phyloP scores from a whole-genome alignment of 176 grass and related monocot species.

The Paspalum notatum region DNA sequence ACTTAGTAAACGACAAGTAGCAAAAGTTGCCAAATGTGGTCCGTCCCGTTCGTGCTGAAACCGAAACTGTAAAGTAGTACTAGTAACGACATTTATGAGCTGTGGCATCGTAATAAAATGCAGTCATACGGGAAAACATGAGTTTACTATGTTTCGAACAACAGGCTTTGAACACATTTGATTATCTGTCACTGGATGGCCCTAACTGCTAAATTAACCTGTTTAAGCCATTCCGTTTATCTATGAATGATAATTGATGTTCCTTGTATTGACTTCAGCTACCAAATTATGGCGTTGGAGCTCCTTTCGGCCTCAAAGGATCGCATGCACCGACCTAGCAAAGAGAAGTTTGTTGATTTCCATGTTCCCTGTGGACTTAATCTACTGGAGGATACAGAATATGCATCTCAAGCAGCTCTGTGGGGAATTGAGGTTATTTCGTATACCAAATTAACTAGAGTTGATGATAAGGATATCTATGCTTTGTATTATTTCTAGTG shows the following conservation, averaged over 20 bases:
- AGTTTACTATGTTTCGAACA: neutral
- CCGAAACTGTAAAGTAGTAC: slow-evolving; percentile 10
- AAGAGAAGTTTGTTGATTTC: slow-evolving; percentile 66
- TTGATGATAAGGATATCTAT: slow-evolving; percentile 7
- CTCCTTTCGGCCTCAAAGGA: slow-evolving; percentile 64
- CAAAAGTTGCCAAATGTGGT: slow-evolving; percentile 24
- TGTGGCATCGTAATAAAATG: neutral
- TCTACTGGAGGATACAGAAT: slow-evolving; percentile 76
- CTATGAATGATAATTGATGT: neutral
- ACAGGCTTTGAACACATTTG: neutral
- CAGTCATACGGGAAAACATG: neutral
- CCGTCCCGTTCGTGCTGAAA: neutral
- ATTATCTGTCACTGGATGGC: neutral
- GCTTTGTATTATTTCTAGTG: neutral
- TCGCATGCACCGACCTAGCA: slow-evolving; percentile 32
- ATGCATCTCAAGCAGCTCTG: slow-evolving; percentile 87
- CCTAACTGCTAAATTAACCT: neutral
- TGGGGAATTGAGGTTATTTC: slow-evolving; percentile 93
- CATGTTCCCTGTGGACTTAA: slow-evolving; percentile 88
- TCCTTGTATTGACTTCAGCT: slow-evolving; percentile 53
- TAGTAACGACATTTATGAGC: neutral
- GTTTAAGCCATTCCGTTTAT: neutral
- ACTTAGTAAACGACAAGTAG: slow-evolving; percentile 6
- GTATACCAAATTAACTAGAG: slow-evolving; percentile 25
- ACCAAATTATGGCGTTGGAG: slow-evolving; percentile 80